Evolutionary conservation across 441 rosid genomes (phyloP).

Genomic region (Corymbia calophylla): DNA sequence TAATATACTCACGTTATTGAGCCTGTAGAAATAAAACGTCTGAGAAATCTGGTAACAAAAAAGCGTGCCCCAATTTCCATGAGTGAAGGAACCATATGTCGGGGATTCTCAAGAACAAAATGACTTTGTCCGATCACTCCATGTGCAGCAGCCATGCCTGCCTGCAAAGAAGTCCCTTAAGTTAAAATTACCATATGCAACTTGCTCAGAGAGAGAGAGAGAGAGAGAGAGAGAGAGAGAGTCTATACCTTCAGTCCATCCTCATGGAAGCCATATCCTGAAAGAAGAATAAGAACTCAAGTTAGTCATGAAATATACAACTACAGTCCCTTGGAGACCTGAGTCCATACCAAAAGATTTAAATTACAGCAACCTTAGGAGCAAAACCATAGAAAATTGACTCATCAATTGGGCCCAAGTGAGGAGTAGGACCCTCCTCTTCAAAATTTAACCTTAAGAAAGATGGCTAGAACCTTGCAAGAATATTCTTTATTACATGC

Average conservation of each 20-base stretch:
- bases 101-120: not conserved
- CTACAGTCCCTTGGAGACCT: not conserved
- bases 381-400: not conserved
- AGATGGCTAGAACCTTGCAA: not conserved
- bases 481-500: not conserved
- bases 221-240: not conserved
- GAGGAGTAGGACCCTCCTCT: not conserved
- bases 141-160: not conserved
- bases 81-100: not conserved
- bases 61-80: slow-evolving; percentile 56
- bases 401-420: not conserved
- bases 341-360: not conserved
- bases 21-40: slow-evolving; percentile 50
- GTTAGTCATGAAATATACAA: not conserved
- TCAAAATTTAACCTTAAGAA: not conserved
- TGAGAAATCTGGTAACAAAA: slow-evolving; percentile 60
- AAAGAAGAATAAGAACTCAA: slow-evolving; percentile 1
- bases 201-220: not conserved
- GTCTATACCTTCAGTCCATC: slow-evolving; percentile 72
- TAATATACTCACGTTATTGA: slow-evolving; percentile 49
- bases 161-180: not conserved
- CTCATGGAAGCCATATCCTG: slow-evolving; percentile 95
- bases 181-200: not conserved
- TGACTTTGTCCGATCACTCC: not conserved
- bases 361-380: not conserved